These are phyloP conservation scores for Lactarius quietus DNA, from an alignment of 768 basidiomycete species.

Conservation along the genomic window DNA sequence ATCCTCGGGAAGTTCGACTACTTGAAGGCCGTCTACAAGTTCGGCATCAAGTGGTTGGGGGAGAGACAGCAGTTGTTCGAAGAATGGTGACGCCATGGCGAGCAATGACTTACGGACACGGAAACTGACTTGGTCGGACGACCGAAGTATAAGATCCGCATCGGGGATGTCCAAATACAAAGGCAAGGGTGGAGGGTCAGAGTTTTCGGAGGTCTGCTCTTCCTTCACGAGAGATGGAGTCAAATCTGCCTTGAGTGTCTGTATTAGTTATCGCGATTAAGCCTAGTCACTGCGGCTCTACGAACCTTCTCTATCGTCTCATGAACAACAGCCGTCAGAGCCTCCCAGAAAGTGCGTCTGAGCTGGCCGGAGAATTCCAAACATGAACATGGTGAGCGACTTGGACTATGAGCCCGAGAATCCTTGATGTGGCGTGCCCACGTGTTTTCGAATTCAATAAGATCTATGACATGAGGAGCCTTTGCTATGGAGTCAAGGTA, in stretches of 20 bases:
- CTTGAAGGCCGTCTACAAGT: not conserved
- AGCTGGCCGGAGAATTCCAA: not conserved
- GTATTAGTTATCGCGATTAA: not conserved
- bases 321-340: not conserved
- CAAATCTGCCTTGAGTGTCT: not conserved
- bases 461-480: not conserved
- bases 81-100: not conserved
- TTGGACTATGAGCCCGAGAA: not conserved
- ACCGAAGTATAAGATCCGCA: not conserved
- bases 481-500: not conserved
- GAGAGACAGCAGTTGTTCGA: not conserved
- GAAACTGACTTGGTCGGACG: not conserved
- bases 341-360: not conserved
- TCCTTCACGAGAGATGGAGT: not conserved
- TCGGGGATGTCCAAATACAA: not conserved
- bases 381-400: not conserved
- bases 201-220: not conserved
- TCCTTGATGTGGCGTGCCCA: not conserved
- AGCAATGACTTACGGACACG: not conserved
- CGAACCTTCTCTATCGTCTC: not conserved
- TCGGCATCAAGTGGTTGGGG: not conserved
- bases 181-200: not conserved
- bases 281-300: not conserved
- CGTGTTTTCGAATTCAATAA: not conserved
- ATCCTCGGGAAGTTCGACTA: too few relatives aligned